Base-by-base conservation (phyloP, 495 filamentous ascomycete species). In the Aspergillus funiculosus region DNA sequence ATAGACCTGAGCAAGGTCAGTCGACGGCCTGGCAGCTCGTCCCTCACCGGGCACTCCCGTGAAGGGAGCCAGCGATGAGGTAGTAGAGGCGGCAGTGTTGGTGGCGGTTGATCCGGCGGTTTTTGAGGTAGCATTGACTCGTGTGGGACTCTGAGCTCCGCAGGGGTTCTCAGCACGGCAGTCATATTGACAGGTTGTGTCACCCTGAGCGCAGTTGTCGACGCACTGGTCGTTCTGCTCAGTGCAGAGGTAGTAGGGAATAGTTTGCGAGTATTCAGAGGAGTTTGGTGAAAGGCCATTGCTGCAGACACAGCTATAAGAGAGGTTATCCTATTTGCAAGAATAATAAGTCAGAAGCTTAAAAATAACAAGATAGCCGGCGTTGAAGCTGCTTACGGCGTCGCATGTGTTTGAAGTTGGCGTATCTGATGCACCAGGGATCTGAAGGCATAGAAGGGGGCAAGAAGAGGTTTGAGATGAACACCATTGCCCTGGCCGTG, bases 231-330 rank as follows among this genome's bases (percentile, higher is more conserved):
- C 80, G 54, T 79, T 81, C 64, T 75, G 77, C 60, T 84, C 75
- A 10, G 76, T 78, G 76, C 89, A 95, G 50, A 83, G 71, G 68
- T 80, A 89, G 76, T 84, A 95, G 6, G 89, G 87, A 21, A 95
- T 76, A 4, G 89, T 95, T 58, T 85, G 77, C 15, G 85, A 85
- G 75, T 86, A 95, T 61, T 94, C 75, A 53, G 84, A 77, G 17
- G 85, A 64, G 60, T 94, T 94, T 50, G 89, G 89, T 27, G 74
- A 63, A 49, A 69, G 55, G 53, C 77, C 75, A 68, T 91, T 84
- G 58, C 69, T 74, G 73, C 89, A 95, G 56, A 88, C 64, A 57
- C 89, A 95, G 50, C 64, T 58, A 67, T 85, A 95, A 29, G 52
- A 63, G 22, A 95, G 74, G 3, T 75, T 74, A 52, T 75, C 61